These are phyloP conservation scores for Sporobolus alterniflorus DNA, from an alignment of 202 grass and related monocot genomes.

Conservation along the genomic window DNA sequence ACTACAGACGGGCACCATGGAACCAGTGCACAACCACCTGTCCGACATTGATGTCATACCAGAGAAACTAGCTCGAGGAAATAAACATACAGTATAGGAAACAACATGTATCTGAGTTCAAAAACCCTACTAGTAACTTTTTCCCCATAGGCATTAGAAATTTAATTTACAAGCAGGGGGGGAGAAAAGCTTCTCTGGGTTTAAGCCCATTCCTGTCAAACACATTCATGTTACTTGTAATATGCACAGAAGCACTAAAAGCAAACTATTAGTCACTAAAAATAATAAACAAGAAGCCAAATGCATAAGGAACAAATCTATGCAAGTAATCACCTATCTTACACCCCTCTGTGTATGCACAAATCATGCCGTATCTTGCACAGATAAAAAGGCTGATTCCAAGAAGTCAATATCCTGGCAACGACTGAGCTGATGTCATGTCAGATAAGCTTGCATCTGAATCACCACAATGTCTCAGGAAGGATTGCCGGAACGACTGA, in stretches of 20 bases:
- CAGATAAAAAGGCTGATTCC: neutral
- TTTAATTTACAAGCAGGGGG: neutral
- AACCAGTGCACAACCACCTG: too few relatives aligned
- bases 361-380: neutral
- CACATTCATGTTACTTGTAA: slow-evolving; percentile 19
- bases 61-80: too few relatives aligned
- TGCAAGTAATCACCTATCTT: slow-evolving; percentile 15
- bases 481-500: slow-evolving; percentile 58
- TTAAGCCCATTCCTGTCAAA: slow-evolving; percentile 9
- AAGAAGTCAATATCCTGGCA: slow-evolving; percentile 59
- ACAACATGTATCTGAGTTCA: neutral
- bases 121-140: neutral
- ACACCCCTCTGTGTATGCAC: slow-evolving; percentile 43
- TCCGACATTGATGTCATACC: too few relatives aligned
- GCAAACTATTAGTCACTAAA: slow-evolving; percentile 6
- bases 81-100: neutral
- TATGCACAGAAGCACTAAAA: slow-evolving; percentile 25
- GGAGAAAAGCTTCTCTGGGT: neutral
- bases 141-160: neutral
- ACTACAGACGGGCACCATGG: too few relatives aligned
- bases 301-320: neutral
- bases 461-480: slow-evolving; percentile 59
- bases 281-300: neutral
- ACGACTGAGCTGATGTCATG: slow-evolving; percentile 66
- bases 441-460: slow-evolving; percentile 65